These are phyloP conservation scores for Neophaeococcomyces mojaviensis DNA, from an alignment of 2,329 filamentous ascomycete species.

Conservation along the genomic window DNA sequence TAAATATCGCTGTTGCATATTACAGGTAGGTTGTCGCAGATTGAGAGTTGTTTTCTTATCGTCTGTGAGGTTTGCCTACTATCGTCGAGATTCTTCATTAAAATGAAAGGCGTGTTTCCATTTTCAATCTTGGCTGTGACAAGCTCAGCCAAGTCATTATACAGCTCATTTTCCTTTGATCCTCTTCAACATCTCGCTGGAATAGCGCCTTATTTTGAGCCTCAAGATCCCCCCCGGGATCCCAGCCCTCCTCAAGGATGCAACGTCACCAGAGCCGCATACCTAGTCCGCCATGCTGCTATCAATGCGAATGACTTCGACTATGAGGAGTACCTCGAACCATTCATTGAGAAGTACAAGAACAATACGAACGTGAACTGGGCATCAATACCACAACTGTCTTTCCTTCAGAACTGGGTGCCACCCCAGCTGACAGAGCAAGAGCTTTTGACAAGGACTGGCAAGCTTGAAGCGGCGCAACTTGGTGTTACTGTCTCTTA, in stretches of 20 bases:
- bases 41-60: too few relatives aligned
- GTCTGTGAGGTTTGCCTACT: neutral
- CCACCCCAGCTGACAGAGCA: constrained; percentile 51
- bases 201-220: constrained; percentile 53
- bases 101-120: neutral
- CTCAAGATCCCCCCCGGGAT: constrained; percentile 41
- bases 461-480: constrained; percentile 53
- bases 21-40: too few relatives aligned
- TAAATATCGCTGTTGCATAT: too few relatives aligned
- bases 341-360: constrained; percentile 50
- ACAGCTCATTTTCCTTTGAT: constrained; percentile 35
- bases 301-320: constrained; percentile 56
- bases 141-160: constrained; percentile 3
- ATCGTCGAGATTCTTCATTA: neutral
- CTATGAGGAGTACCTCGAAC: constrained; percentile 50
- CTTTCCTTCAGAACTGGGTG: constrained; percentile 51
- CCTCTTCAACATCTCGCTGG: constrained; percentile 49
- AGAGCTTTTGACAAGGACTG: constrained; percentile 54
- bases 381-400: constrained; percentile 47
- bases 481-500: constrained; percentile 53
- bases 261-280: constrained; percentile 45
- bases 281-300: constrained; percentile 52
- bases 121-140: neutral
- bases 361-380: constrained; percentile 52
- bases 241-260: constrained; percentile 45